Evolutionary conservation across 1,284 basidiomycete genomes (phyloP), one percentile per base, ranked within the genome.

Genomic region (Thecaphora thlaspeos): DNA sequence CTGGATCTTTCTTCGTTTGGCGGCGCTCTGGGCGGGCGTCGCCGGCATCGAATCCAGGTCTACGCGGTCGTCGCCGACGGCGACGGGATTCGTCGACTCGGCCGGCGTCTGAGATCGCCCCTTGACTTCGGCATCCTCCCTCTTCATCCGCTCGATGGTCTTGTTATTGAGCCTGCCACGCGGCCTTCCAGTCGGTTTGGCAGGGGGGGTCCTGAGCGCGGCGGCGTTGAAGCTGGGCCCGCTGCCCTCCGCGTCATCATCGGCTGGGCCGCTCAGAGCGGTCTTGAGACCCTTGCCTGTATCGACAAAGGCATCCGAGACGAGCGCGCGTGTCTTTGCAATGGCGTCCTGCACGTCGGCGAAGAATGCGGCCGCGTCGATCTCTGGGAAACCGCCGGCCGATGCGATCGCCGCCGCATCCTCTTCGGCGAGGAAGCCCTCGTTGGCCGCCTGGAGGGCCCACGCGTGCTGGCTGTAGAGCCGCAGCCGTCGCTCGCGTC

Each of bases 401-500:
- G 43, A 41, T 18, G 50, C 54, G 15, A 65, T 54, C 12, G 50
- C 34, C 1, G 46, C 48, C 12, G 48, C 37, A 12, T 65, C 57
- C 1, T 51, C 40, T 3, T 44, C 48, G 24, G 61, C 48, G 11
- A 65, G 46, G 24, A 48, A 50, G 36, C 62, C 62, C 8, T 52
- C 62, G 48, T 58, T 57, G 45, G 62, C 62, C 30, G 48, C 43
- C 38, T 65, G 62, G 15, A 65, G 49, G 3, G 57, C 55, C 62
- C 62, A 65, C 1, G 62, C 57, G 24, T 65, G 62, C 22, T 55
- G 51, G 32, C 62, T 65, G 47, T 51, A 65, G 7, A 57, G 18
- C 22, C 53, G 51, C n/a, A 51, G 51, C 41, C 46, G 54, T 32
- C 62, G 62, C 2, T 61, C 41, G n/a, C 62, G 46, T 0, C 48